A percentile compares a stretch with the other conserved stretches of the same genome.
Evolutionary conservation across 495 filamentous ascomycete genomes (phyloP).

Genomic region (Hypoxylon crocopeplum): DNA sequence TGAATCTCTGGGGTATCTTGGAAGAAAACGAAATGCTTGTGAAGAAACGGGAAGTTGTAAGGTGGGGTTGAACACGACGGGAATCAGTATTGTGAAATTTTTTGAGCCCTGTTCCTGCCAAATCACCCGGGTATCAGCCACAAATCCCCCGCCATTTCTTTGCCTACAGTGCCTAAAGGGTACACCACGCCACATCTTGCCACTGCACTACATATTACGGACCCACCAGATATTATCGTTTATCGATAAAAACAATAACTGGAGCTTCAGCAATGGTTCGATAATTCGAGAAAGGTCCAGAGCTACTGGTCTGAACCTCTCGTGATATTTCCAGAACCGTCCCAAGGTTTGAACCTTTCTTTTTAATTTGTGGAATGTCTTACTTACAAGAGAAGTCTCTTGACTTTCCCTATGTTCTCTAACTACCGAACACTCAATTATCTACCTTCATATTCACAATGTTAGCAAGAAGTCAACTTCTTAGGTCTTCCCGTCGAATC

Average conservation of each 20-base stretch:
- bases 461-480: conserved; percentile 48
- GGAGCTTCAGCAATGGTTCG: conserved; percentile 23
- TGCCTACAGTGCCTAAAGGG: no score
- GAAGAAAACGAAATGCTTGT: conserved; percentile 36
- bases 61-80: conserved; percentile 40
- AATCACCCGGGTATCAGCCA: conserved; percentile 34
- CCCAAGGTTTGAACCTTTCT: conserved; percentile 3
- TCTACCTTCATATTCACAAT: conserved; percentile 33
- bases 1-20: conserved; percentile 37
- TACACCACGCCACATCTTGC: conserved; percentile 15
- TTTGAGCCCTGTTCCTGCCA: conserved; percentile 3
- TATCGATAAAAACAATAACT: conserved; percentile 28
- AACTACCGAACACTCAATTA: not conserved
- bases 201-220: not conserved
- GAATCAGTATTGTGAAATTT: conserved; percentile 36
- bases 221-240: conserved; percentile 10
- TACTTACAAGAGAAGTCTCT: conserved; percentile 21
- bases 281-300: conserved; percentile 36
- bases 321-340: conserved; percentile 26
- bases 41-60: conserved; percentile 38
- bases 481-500: conserved; percentile 45
- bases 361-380: conserved; percentile 10
- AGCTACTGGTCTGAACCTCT: conserved; percentile 25
- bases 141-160: conserved; percentile 17
- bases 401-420: conserved; percentile 6